phyloP scores from a whole-genome alignment of 192 early-diverging fungal genomes.

The Spizellomyces punctatus region DNA sequence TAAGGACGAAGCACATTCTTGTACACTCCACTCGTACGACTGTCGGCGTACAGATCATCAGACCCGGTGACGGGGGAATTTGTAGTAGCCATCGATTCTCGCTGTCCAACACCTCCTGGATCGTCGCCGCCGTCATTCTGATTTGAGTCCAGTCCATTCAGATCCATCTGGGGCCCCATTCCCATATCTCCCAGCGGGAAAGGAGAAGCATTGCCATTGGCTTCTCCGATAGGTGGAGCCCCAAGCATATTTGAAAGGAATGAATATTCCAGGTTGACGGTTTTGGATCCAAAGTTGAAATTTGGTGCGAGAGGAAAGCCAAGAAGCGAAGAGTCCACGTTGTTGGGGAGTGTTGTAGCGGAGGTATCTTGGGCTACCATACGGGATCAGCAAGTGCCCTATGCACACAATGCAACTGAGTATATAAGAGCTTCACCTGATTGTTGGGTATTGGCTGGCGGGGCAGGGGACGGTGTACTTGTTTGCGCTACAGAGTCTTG shows the following conservation, averaged over 20 bases:
- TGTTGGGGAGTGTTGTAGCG: no score
- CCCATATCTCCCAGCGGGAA: background rate
- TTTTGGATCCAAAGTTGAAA: slow-evolving; percentile 83
- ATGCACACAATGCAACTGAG: no score
- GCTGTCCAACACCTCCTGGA: slow-evolving; percentile 18
- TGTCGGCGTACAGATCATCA: background rate
- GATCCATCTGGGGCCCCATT: background rate
- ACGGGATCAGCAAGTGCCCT: no score
- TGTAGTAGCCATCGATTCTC: slow-evolving; percentile 44
- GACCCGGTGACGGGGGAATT: slow-evolving; percentile 13
- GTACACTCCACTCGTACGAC: slow-evolving; percentile 72
- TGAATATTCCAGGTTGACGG: slow-evolving; percentile 86
- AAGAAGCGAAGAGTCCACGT: background rate
- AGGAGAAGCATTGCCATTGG: background rate
- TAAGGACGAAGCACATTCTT: slow-evolving; percentile 78
- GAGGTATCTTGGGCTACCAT: no score
- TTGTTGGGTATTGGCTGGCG: no score
- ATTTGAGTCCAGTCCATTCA: background rate
- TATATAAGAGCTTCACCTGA: no score
- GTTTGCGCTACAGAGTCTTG: no score
- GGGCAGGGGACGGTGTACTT: no score
- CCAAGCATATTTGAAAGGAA: slow-evolving; percentile 88
- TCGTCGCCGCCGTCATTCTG: slow-evolving; percentile 22
- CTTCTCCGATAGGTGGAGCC: slow-evolving; percentile 13
- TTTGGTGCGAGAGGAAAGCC: slow-evolving; percentile 38